Evolutionary conservation across 2,329 filamentous ascomycete genomes (phyloP), one percentile per base, ranked within the genome.

Genomic region (Aspergillus sp.): DNA sequence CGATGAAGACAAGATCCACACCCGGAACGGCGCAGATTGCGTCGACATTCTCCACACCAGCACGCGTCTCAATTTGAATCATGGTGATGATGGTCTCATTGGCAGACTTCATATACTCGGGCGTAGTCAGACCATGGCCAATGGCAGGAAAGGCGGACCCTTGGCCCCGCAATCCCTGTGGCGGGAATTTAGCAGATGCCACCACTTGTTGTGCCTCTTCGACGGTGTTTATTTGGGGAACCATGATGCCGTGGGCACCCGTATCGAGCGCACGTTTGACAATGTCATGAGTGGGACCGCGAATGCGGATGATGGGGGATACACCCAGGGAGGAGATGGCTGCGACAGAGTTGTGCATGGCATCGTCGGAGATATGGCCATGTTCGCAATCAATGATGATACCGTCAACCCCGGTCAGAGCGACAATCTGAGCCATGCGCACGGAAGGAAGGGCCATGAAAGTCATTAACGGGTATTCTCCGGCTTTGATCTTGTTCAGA

Each of bases 401-500:
- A n/a, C 66, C 68, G 70, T 90, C 88, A 1, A 88, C 81, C 1
- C 86, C 88, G 2, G 82, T 83, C n/a, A 85, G 78, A 1, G 88
- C 87, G 51, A 91, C 77, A 17, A 83, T 78, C 59, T 84, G 82
- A 36, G 82, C 81, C 60, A 73, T 70, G 42, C 82, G 78, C 0
- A 82, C 72, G 0, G 79, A 81, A 2, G 79, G 79, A 8, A 83
- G 72, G 27, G 76, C 81, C 68, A 83, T 71, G 65, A 84, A 83
- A 3, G 81, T 83, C 78, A 82, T 77, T 3, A 82, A 59, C 0
- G 80, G 80, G 59, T 71, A 78, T 21, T 75, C 71, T 23, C 72
- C 73, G 13, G 71, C 64, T 58, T 69, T 73, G 63, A 82, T 67
- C 39, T 76, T 77, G 59, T 82, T 82, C 60, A 82, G 75, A 3